Percentiles rank a stretch among this genome's conserved stretches.
phyloP scores from a whole-genome alignment of 2,329 filamentous ascomycete species.

The Hymenoscyphus scutula region DNA sequence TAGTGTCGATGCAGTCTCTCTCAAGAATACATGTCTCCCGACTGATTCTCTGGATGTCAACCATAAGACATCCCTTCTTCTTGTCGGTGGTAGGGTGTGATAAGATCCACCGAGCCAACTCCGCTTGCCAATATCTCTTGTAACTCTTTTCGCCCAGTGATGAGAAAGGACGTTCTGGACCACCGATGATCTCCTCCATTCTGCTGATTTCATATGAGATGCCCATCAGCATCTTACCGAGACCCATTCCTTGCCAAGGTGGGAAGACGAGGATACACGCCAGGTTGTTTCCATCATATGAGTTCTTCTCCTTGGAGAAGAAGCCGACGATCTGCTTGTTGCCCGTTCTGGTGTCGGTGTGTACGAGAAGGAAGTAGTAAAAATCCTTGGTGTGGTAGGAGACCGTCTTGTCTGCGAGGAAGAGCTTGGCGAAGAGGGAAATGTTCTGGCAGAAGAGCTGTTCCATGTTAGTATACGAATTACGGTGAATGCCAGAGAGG shows the following conservation, averaged over 20 bases:
- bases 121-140: constrained; percentile 79
- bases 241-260: constrained; percentile 87
- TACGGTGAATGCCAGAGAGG: neutral
- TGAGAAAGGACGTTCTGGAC: constrained; percentile 90
- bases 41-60: constrained; percentile 70
- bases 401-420: constrained; percentile 96
- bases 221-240: constrained; percentile 87
- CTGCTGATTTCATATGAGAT: constrained; percentile 89
- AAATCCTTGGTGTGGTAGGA: constrained; percentile 96
- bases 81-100: constrained; percentile 24
- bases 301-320: constrained; percentile 98
- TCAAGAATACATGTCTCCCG: constrained; percentile 76
- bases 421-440: constrained; percentile 93
- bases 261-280: constrained; percentile 96
- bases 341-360: constrained; percentile 52
- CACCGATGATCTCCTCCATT: constrained; percentile 79
- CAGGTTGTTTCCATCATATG: constrained; percentile 97
- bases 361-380: constrained; percentile 88
- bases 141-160: constrained; percentile 83
- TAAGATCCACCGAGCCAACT: constrained; percentile 71
- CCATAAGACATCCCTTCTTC: constrained; percentile 40
- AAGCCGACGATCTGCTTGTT: constrained; percentile 76
- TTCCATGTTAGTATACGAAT: neutral
- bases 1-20: constrained; percentile 76
- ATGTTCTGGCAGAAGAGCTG: constrained; percentile 91